Base-by-base conservation (phyloP, 371 early-diverging fungal genomes). In the Rhizomucor miehei region DNA sequence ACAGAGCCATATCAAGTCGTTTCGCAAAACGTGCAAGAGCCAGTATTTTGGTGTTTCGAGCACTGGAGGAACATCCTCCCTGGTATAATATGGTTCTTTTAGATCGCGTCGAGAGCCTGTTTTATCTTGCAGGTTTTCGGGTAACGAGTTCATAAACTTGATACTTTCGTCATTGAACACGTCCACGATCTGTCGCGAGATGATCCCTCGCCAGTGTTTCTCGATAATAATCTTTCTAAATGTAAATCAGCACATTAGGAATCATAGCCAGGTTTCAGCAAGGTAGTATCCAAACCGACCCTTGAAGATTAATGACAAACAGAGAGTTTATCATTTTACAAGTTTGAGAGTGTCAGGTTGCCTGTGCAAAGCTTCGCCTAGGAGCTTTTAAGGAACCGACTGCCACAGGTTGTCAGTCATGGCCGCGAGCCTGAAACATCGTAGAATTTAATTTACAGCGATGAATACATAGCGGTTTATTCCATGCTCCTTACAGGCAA, bases 121-220 rank as follows among this genome's bases (percentile, higher is more conserved):
- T 20, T 66, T 62, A 8, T 67, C 67, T 9, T 56, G 56, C 44
- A 67, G 51, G 17, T 66, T 67, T 6, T 66, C 70, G 20, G 79
- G 73, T 41, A 59, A 29, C 44, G 78, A 68, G 25, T 67, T 62
- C 69, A 76, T 73, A 54, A 79, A 73, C 65, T 82, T 77, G 56
- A 69, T 61, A 54, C 85, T 77, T 60, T 80, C 70, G 57, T 85
- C 79, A 65, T 81, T 75, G 71, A 87, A 82, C 60, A 82, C 76
- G 67, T 88, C 88, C 34, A 89, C 86, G 23, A 90, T 73, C 50
- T 81, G 81, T 47, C 86, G 79, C 25, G 90, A 75, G 52, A 87
- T 77, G 57, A 87, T 66, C 25, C 85, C 82, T 56, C 90, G 80
- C 90, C 90, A 94, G 63, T 92, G 92, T 60, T 92, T 92, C 67